Conservation (phyloP, 2,329 filamentous ascomycete species). For the Polytolypa hystricis region DNA sequence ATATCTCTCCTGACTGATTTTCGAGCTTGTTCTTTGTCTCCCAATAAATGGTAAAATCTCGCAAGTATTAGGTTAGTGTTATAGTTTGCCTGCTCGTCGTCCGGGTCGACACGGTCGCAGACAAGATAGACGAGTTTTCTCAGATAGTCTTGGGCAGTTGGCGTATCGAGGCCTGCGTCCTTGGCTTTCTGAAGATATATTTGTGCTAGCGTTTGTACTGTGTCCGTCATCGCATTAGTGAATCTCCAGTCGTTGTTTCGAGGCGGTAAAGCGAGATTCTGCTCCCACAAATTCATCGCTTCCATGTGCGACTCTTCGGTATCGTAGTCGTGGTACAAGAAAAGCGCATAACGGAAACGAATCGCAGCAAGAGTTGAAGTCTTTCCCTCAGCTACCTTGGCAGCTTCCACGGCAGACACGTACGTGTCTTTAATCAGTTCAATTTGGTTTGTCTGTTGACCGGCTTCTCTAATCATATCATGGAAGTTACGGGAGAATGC, state of each 20-base stretch:
- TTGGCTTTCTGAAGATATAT: constrained; percentile 9
- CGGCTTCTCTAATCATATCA: constrained; percentile 6
- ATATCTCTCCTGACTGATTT: constrained; percentile 14
- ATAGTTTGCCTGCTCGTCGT: background rate
- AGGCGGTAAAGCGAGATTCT: constrained; percentile 8
- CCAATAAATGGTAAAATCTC: constrained; percentile 11
- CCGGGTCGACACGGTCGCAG: background rate
- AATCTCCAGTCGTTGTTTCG: too few species aligned
- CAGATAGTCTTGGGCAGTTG: constrained; percentile 5
- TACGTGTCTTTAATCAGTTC: constrained; percentile 7
- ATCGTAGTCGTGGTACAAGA: constrained; percentile 5
- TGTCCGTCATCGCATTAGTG: constrained; percentile 3
- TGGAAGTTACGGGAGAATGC: constrained; percentile 4
- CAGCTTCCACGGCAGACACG: constrained; percentile 6
- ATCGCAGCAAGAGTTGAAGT: constrained; percentile 4
- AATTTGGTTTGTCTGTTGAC: constrained; percentile 3
- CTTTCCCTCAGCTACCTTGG: constrained; percentile 1
- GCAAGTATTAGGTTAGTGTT: constrained; percentile 7
- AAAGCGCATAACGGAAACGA: constrained; percentile 7
- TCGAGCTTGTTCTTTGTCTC: constrained; percentile 13
- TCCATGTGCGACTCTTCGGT: constrained; percentile 6
- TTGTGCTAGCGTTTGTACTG: constrained; percentile 7
- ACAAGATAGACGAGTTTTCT: constrained; percentile 7
- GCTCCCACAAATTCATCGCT: constrained; percentile 9
- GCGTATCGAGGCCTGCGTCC: constrained; percentile 7